Percentiles rank a stretch among this genome's conserved stretches.
Conservation (phyloP, 306 rosid species). For the Ceratonia siliqua region DNA sequence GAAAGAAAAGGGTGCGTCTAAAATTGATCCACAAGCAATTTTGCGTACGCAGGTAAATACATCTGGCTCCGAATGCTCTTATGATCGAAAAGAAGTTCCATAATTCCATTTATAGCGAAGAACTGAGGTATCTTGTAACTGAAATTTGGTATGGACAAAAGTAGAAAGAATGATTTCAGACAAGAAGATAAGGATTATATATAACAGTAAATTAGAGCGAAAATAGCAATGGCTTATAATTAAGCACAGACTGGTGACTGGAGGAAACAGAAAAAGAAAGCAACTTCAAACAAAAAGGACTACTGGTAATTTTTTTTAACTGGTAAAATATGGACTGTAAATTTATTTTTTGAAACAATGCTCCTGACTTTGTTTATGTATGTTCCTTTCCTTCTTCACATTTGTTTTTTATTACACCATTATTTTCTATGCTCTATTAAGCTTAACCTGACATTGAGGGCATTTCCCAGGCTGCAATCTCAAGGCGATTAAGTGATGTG, state of each 20-base stretch:
- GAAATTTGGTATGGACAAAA: neutral
- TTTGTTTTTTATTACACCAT: neutral
- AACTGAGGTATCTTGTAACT: neutral
- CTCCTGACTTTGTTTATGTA: neutral
- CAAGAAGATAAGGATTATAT: neutral
- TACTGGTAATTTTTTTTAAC: neutral
- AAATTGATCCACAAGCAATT: constrained; percentile 70
- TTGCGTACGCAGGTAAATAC: constrained; percentile 78
- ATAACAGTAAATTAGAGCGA: neutral
- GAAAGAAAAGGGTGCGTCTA: constrained; percentile 56
- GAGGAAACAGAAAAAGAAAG: neutral
- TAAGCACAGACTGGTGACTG: neutral
- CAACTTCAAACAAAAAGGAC: neutral
- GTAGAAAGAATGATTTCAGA: neutral
- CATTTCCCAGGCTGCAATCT: constrained; percentile 69
- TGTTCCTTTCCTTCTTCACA: too few relatives aligned
- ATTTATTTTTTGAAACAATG: neutral
- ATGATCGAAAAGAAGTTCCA: neutral
- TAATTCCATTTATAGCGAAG: neutral
- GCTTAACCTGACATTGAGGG: neutral
- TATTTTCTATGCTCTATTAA: neutral
- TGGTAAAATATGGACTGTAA: neutral
- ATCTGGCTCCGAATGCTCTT: neutral
- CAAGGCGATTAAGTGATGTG: constrained; percentile 87
- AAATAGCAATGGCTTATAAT: neutral